A percentile compares a stretch with the other conserved stretches of the same genome.
phyloP scores from a whole-genome alignment of 2,329 filamentous ascomycete genomes.

The Phialophora tarda region DNA sequence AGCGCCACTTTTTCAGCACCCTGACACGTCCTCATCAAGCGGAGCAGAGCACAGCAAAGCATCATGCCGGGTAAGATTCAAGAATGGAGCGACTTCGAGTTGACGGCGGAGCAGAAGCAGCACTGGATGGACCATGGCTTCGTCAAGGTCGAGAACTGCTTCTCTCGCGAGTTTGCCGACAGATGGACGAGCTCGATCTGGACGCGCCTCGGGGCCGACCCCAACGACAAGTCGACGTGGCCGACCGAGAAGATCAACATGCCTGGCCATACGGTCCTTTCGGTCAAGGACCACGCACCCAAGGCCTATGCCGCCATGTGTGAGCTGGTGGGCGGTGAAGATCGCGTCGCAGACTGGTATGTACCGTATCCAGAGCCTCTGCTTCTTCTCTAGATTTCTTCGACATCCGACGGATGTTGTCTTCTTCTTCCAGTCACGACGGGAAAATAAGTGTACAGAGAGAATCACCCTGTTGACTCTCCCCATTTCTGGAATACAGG shows the following conservation, averaged over 20 bases:
- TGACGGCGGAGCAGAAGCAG: conserved; percentile 19
- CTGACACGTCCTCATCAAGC: neutral
- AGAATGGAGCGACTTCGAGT: conserved; percentile 10
- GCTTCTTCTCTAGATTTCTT: too few relatives aligned
- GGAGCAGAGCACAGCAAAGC: neutral
- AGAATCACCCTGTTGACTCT: neutral
- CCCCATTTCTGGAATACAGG: neutral
- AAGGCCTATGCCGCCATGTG: conserved; percentile 71
- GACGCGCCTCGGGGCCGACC: conserved; percentile 37
- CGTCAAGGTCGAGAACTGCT: conserved; percentile 19
- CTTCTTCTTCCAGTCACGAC: too few relatives aligned
- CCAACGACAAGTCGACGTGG: conserved; percentile 70
- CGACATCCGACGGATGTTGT: too few relatives aligned
- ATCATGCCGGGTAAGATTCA: conserved; percentile 18
- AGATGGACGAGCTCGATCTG: conserved; percentile 21
- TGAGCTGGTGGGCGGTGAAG: conserved; percentile 68
- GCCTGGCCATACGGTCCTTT: conserved; percentile 63
- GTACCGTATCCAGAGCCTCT: neutral
- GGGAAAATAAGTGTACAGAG: too few relatives aligned
- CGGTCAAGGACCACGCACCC: conserved; percentile 63
- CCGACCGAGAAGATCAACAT: conserved; percentile 65
- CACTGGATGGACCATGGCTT: conserved; percentile 19
- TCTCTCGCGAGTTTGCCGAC: conserved; percentile 13
- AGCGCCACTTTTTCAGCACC: neutral
- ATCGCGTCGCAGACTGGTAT: conserved; percentile 53